These are phyloP conservation scores for Chloropicon primus DNA, from an alignment of 139 green algal genomes.

Conservation along the genomic window DNA sequence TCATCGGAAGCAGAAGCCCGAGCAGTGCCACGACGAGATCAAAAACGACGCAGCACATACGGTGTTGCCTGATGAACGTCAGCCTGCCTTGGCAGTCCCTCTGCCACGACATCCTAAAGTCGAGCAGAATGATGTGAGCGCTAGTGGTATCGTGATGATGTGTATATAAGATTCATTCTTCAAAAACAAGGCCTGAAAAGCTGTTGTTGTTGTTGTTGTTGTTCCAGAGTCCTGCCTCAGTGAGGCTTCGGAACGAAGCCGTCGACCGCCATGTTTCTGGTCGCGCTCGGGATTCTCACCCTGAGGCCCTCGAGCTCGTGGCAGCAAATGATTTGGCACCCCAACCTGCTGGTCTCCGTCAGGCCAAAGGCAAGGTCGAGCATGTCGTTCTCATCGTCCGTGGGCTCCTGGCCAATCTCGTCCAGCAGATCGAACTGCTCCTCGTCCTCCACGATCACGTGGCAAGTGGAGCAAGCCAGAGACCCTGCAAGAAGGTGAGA, in stretches of 20 bases:
- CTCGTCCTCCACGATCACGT: conserved; percentile 70
- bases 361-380: conserved; percentile 96
- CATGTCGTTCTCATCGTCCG: conserved; percentile 99
- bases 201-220: no score
- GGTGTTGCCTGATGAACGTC: background rate
- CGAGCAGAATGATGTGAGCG: background rate
- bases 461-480: conserved; percentile 95
- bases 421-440: conserved; percentile 40
- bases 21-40: background rate
- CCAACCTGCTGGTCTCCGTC: conserved; percentile 85
- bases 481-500: conserved; percentile 36
- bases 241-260: conserved; percentile 69
- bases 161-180: no score
- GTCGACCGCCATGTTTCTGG: conserved; percentile 86
- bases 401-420: conserved; percentile 68
- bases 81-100: background rate
- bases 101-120: background rate
- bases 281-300: conserved; percentile 83
- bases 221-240: no score
- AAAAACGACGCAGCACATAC: background rate
- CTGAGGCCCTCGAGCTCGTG: conserved; percentile 81
- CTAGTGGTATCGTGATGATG: no score
- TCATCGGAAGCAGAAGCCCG: background rate
- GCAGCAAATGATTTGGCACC: conserved; percentile 80
- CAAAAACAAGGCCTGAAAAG: no score